Evolutionary conservation across 495 filamentous ascomycete genomes (phyloP).

Genomic region (Elasticomyces elasticus): DNA sequence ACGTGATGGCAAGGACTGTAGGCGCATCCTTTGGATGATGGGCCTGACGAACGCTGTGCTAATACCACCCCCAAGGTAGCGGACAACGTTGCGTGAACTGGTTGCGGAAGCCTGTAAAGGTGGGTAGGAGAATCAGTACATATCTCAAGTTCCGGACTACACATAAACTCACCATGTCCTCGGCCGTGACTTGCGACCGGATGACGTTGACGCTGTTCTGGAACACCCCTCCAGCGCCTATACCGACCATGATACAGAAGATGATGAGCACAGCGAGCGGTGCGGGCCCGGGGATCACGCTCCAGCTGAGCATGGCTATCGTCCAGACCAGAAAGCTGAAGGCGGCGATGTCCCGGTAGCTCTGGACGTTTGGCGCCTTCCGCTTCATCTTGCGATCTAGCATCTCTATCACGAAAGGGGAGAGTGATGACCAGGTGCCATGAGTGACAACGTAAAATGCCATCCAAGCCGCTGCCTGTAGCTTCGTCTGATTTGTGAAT

Average conservation of each 20-base stretch:
- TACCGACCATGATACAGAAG: not conserved
- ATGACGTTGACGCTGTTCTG: not conserved
- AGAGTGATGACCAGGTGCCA: not conserved
- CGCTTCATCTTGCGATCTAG: not conserved
- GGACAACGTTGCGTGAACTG: not conserved
- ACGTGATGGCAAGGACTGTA: not conserved
- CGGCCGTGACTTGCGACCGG: not conserved
- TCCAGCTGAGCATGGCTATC: not conserved
- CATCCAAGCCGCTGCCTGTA: not conserved
- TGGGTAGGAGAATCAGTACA: no score
- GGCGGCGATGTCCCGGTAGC: not conserved
- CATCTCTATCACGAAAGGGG: not conserved
- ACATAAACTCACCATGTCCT: no score
- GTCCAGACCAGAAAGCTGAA: not conserved
- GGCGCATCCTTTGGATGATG: not conserved
- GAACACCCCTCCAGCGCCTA: not conserved
- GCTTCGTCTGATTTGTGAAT: not conserved
- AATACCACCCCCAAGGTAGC: not conserved
- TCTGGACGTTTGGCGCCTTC: not conserved
- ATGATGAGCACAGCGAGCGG: not conserved
- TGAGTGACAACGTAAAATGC: not conserved
- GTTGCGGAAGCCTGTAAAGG: not conserved
- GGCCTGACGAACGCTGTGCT: not conserved
- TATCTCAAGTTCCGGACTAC: no score
- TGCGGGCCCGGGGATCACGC: not conserved